Conservation (phyloP, 352 stramenopile species). For the Pythium aquatile region DNA sequence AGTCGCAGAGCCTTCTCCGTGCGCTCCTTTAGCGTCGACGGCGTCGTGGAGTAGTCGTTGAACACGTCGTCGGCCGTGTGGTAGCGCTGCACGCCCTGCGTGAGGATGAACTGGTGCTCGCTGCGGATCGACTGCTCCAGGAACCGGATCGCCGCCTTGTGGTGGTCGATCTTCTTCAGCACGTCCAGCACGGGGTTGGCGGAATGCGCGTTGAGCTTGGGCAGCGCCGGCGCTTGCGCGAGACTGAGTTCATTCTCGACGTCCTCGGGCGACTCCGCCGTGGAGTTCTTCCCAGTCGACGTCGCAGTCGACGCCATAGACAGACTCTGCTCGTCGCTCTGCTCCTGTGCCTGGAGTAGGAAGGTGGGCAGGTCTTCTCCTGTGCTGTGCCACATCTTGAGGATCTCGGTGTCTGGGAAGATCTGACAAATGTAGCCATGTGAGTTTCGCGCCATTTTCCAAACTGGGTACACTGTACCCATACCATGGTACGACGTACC, state of each 20-base stretch:
- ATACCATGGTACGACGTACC: conserved; percentile 21
- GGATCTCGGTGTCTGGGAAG: conserved; percentile 50
- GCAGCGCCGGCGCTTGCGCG: conserved; percentile 43
- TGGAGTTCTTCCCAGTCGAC: background rate
- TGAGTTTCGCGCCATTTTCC: conserved; percentile 12
- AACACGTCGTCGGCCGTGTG: conserved; percentile 52
- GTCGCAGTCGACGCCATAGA: background rate
- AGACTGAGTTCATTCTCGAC: conserved; percentile 35
- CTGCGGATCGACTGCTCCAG: conserved; percentile 58
- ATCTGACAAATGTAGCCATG: conserved; percentile 29
- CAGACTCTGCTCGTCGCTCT: background rate
- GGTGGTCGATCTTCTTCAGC: conserved; percentile 81
- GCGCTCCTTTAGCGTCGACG: conserved; percentile 47
- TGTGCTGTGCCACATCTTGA: conserved; percentile 77
- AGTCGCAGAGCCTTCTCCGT: conserved; percentile 67
- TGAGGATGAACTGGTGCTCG: conserved; percentile 57
- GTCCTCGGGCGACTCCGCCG: conserved; percentile 18
- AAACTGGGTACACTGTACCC: conserved; percentile 8
- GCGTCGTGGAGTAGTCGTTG: conserved; percentile 44
- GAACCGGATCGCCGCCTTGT: conserved; percentile 63
- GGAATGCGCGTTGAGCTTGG: conserved; percentile 76
- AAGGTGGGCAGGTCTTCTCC: conserved; percentile 68
- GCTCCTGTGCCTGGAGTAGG: conserved; percentile 17
- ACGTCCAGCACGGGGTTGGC: conserved; percentile 71
- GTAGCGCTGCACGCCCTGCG: conserved; percentile 49